Percentiles rank a stretch among this genome's conserved stretches.
phyloP scores from a whole-genome alignment of 441 rosid species.

The Jatropha podagrica region DNA sequence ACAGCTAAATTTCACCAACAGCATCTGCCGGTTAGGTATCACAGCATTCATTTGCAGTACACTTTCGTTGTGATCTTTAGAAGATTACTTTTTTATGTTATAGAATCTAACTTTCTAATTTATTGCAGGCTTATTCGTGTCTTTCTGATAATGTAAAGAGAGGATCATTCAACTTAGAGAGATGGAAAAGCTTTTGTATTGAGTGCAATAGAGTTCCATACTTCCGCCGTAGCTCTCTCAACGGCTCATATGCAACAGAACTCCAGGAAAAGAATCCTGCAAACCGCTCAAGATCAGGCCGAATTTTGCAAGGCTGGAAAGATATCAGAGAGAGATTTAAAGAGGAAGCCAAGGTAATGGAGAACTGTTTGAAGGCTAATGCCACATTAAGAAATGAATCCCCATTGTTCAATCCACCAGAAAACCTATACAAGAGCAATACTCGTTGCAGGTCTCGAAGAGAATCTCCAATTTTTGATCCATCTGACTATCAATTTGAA shows the following conservation, averaged over 20 bases:
- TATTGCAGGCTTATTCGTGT: conserved; percentile 68
- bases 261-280: conserved; percentile 19
- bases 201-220: conserved; percentile 55
- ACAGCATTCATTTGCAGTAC: conserved; percentile 16
- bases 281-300: conserved; percentile 29
- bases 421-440: conserved; percentile 22
- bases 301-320: conserved; percentile 30
- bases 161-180: conserved; percentile 53
- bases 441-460: conserved; percentile 21
- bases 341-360: conserved; percentile 81
- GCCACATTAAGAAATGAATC: conserved; percentile 36
- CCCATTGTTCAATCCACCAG: conserved; percentile 30
- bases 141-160: conserved; percentile 58
- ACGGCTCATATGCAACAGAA: conserved; percentile 11
- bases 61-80: background rate
- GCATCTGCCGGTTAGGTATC: conserved; percentile 25
- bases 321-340: conserved; percentile 60
- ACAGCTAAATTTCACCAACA: conserved; percentile 24
- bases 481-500: conserved; percentile 49
- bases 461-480: conserved; percentile 76
- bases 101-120: background rate
- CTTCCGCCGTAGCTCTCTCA: conserved; percentile 16
- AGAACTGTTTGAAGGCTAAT: conserved; percentile 62
- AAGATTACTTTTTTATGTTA: background rate
- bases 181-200: conserved; percentile 50